These are phyloP conservation scores for Pyrrhoderma noxium DNA, from an alignment of 1,284 basidiomycete genomes.

Conservation along the genomic window DNA sequence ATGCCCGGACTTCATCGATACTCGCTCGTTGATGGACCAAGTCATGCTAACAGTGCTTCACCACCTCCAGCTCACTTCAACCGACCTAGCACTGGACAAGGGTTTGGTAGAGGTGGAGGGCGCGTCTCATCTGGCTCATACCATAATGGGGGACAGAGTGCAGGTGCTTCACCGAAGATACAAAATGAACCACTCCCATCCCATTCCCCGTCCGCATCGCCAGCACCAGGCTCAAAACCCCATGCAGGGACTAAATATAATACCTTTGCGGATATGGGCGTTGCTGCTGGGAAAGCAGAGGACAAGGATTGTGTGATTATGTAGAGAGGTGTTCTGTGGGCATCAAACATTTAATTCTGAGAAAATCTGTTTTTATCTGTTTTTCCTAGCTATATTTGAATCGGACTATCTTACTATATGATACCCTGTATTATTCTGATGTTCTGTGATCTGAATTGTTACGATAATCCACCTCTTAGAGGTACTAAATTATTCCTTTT, in stretches of 20 bases:
- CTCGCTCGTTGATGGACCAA: conserved; percentile 30
- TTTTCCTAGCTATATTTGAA: not conserved
- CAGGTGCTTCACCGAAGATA: not conserved
- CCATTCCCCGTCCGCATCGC: conserved; percentile 9
- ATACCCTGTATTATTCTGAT: not conserved
- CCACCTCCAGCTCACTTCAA: not conserved
- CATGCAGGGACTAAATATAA: conserved; percentile 42
- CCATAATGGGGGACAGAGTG: not conserved
- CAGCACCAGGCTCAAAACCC: conserved; percentile 6
- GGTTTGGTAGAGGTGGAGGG: conserved; percentile 1
- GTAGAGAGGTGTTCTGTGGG: conserved; percentile 31
- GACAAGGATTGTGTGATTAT: conserved; percentile 80
- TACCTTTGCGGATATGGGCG: conserved; percentile 93
- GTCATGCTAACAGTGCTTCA: not conserved
- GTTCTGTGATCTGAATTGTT: no score
- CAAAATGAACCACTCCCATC: not conserved
- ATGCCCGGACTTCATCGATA: conserved; percentile 32
- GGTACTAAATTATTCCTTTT: no score
- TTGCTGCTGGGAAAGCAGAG: conserved; percentile 64
- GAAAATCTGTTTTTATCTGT: not conserved
- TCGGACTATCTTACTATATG: not conserved
- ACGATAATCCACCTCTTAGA: no score
- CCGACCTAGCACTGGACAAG: not conserved
- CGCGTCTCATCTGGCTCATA: conserved; percentile 3
- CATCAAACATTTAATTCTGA: not conserved